Evolutionary conservation across 306 rosid species (phyloP).

Genomic region (Crataegus laevigata): DNA sequence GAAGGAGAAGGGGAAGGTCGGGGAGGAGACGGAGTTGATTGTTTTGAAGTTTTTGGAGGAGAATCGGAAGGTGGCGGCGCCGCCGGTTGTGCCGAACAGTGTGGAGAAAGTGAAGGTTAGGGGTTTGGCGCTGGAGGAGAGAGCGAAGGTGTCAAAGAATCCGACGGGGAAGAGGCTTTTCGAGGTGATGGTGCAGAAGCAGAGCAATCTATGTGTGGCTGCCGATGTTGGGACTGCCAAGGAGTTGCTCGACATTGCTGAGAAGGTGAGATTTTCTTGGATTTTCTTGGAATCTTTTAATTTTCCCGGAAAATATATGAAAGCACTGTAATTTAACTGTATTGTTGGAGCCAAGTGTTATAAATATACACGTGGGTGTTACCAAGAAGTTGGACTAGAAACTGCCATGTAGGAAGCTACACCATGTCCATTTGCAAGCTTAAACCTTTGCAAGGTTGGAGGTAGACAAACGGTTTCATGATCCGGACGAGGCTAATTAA

Average conservation of each 20-base stretch:
- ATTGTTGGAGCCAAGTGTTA: not conserved
- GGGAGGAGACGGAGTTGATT: slow-evolving; percentile 44
- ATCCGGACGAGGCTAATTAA: not conserved
- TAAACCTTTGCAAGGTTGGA: not conserved
- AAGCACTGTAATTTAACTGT: not conserved
- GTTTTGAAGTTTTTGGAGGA: slow-evolving; percentile 62
- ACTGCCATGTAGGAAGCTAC: not conserved
- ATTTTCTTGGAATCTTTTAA: slow-evolving; percentile 4
- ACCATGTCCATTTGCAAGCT: not conserved
- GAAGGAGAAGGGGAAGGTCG: slow-evolving; percentile 68
- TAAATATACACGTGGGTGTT: not conserved
- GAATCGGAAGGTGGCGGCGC: slow-evolving; percentile 63
- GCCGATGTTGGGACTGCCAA: slow-evolving; percentile 82
- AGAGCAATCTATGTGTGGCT: slow-evolving; percentile 79
- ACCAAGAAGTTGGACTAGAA: not conserved
- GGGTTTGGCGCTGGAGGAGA: slow-evolving; percentile 50
- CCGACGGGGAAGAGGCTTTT: slow-evolving; percentile 76
- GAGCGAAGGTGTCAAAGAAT: slow-evolving; percentile 67
- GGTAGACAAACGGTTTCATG: not conserved
- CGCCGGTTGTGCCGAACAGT: slow-evolving; percentile 34
- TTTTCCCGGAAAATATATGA: not conserved
- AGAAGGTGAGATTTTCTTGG: slow-evolving; percentile 40
- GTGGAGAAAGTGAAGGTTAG: slow-evolving; percentile 26
- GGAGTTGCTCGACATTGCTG: slow-evolving; percentile 77
- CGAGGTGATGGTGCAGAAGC: slow-evolving; percentile 70